A percentile compares a stretch with the other conserved stretches of the same genome.
Conservation (phyloP, 2,329 filamentous ascomycete genomes). For the Whalleya microplaca region DNA sequence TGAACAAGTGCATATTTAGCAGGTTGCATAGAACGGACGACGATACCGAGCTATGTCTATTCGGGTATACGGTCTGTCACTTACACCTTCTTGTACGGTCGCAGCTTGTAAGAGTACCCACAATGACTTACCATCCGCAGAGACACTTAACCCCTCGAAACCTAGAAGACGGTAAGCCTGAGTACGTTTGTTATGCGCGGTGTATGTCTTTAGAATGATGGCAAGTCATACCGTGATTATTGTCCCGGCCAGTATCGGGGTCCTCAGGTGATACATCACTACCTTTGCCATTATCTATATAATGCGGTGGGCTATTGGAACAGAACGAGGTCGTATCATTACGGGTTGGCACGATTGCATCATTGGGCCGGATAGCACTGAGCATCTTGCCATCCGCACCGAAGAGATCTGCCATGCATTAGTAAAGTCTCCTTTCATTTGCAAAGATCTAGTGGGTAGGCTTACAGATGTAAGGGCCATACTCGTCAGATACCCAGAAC, state of each 20-base stretch:
- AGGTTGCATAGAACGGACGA: no score
- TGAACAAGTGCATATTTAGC: no score
- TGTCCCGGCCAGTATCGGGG: slow-evolving; percentile 64
- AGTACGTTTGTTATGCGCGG: background rate
- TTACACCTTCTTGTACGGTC: slow-evolving; percentile 63
- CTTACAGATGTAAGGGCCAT: slow-evolving; percentile 71
- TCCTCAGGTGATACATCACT: slow-evolving; percentile 54
- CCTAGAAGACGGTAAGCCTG: slow-evolving; percentile 36
- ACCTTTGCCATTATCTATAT: slow-evolving; percentile 48
- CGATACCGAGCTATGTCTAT: no score
- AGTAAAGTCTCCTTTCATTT: slow-evolving; percentile 1
- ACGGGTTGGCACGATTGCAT: slow-evolving; percentile 65
- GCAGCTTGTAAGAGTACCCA: slow-evolving; percentile 70
- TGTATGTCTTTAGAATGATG: background rate
- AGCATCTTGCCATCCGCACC: slow-evolving; percentile 60
- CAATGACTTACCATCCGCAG: slow-evolving; percentile 63
- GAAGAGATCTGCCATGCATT: slow-evolving; percentile 47
- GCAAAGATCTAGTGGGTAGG: background rate
- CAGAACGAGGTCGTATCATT: slow-evolving; percentile 66
- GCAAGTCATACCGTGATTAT: slow-evolving; percentile 61
- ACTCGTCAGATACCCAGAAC: slow-evolving; percentile 74
- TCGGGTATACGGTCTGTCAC: background rate
- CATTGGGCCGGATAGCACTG: slow-evolving; percentile 65
- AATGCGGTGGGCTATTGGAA: slow-evolving; percentile 65
- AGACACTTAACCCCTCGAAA: slow-evolving; percentile 71